Evolutionary conservation across 2,329 filamentous ascomycete genomes (phyloP), one percentile per base, ranked within the genome.

Genomic region (Penicillium fuscoglaucum): DNA sequence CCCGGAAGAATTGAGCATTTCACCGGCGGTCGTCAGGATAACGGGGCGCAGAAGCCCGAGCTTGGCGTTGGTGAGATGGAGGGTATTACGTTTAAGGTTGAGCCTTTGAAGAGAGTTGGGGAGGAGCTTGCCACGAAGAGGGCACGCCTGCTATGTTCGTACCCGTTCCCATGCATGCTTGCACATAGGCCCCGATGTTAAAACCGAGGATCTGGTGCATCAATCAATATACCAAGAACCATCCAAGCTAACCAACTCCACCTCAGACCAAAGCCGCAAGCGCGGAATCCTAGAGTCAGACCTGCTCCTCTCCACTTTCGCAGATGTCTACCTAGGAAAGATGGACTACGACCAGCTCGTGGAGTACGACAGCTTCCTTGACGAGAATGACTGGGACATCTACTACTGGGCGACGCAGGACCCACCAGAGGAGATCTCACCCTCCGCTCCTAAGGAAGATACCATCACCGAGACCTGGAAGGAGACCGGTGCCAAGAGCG

Each of bases 331-430:
- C 76, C 87, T 99, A 24, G 80, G 82, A 44, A 80, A 79, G 61
- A 96, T 99, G 90, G 85, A 84, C 1, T 76, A 80, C 6, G 76
- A 82, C 51, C 90, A 96, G 72, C 87, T 98, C 67, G 78, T 84
- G 68, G 86, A 96, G 76, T 98, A 95, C 80, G 93, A 98, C 75
- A 80, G 84, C 29, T 96, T 99, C 81, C 87, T 99, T 57, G 95
- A 99, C 77, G 95, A 99, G 79, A 99, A 99, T 77, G 95, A 99
- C 80, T 99, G 95, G 95, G 95, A 99, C 75, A 97, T 99, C 61
- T 99, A 99, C 83, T 99, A 99, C 83, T 99, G 95, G 95, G 91
- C 90, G 4, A 99, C 95, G 17, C 95, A 99, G 77, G 87, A 91
- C 67, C 82, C 88, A 6, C 71, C 72, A 1, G 71, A 75, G 29